Conservation (phyloP, 768 basidiomycete species). For the Vararia minispora region DNA sequence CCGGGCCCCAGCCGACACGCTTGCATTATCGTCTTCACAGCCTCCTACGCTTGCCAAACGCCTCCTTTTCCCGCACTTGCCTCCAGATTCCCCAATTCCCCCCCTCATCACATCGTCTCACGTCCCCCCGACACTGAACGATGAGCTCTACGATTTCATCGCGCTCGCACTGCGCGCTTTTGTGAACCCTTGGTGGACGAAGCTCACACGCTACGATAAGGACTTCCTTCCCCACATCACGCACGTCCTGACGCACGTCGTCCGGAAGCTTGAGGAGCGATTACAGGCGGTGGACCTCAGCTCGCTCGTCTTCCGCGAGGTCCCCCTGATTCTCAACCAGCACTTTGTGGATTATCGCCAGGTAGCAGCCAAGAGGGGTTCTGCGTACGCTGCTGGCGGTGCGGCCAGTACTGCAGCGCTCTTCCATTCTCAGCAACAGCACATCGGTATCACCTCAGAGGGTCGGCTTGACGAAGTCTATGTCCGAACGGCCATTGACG, state of each 20-base stretch:
- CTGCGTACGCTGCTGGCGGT: constrained; percentile 62
- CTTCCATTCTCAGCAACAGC: constrained; percentile 77
- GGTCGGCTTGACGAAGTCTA: constrained; percentile 66
- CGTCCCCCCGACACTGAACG: constrained; percentile 43
- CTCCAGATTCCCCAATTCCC: constrained; percentile 34
- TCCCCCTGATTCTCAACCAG: constrained; percentile 58
- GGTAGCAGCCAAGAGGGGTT: constrained; percentile 46
- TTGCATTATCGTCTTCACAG: not conserved
- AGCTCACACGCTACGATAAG: constrained; percentile 73
- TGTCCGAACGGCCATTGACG: constrained; percentile 69
- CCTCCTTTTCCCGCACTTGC: constrained; percentile 50
- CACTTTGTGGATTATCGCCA: constrained; percentile 74
- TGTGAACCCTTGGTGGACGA: constrained; percentile 81
- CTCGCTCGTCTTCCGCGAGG: constrained; percentile 46
- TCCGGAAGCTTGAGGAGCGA: constrained; percentile 51
- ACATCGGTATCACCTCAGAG: constrained; percentile 64
- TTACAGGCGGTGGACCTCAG: constrained; percentile 43
- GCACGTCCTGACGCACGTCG: constrained; percentile 41
- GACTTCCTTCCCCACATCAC: constrained; percentile 69
- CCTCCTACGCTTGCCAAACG: constrained; percentile 23
- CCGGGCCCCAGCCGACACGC: not conserved
- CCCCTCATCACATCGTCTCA: constrained; percentile 36
- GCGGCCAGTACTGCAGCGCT: constrained; percentile 50
- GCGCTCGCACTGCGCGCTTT: constrained; percentile 72
- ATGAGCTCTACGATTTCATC: constrained; percentile 68